phyloP scores from a whole-genome alignment of 2,329 filamentous ascomycete species.

The Cryphonectria japonica region DNA sequence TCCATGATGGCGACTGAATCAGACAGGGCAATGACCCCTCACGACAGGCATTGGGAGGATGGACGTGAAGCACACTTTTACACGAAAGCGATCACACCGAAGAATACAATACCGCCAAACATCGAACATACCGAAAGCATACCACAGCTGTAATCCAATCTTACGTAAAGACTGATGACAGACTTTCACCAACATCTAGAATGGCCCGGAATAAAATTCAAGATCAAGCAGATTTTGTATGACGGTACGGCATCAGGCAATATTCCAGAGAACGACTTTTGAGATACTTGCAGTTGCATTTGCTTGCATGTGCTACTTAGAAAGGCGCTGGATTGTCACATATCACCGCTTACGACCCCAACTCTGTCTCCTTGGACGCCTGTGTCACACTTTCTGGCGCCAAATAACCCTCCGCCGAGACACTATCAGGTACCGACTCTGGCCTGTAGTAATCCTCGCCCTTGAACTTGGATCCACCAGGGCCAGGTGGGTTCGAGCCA shows the following conservation, averaged over 20 bases:
- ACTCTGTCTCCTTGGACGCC: conserved; percentile 27
- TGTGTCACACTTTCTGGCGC: conserved; percentile 47
- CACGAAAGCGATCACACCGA: no score
- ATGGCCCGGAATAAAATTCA: no score
- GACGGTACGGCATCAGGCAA: not conserved
- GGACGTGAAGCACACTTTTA: no score
- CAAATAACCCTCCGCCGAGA: conserved; percentile 46
- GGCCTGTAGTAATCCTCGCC: conserved; percentile 46
- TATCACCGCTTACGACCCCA: not conserved
- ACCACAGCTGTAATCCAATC: no score
- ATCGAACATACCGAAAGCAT: no score
- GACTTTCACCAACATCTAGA: no score
- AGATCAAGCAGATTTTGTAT: not conserved
- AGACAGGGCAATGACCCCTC: not conserved
- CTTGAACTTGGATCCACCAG: conserved; percentile 45
- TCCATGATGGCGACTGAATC: not conserved
- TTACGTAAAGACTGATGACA: no score
- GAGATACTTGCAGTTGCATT: not conserved
- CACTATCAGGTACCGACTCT: conserved; percentile 48
- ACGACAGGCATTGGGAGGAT: not conserved
- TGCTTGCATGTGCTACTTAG: not conserved
- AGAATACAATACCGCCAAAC: no score
- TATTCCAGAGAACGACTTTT: not conserved
- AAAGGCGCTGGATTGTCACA: not conserved
- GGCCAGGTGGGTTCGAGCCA: conserved; percentile 40